Evolutionary conservation across 2,329 filamentous ascomycete species (phyloP).

Genomic region (Sporothrix curviconia): DNA sequence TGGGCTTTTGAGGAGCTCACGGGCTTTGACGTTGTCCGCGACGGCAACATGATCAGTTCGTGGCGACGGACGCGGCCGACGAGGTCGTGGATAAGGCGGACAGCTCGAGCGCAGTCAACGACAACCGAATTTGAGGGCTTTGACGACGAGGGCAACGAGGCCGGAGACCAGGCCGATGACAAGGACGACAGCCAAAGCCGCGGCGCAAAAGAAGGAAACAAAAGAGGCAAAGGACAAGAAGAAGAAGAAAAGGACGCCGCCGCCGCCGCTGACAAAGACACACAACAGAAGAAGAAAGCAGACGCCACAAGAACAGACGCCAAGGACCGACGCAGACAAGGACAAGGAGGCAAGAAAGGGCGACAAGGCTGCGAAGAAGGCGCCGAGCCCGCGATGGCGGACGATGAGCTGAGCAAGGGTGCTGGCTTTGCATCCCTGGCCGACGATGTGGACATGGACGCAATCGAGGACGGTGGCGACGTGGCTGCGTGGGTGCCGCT

Average conservation of each 20-base stretch:
- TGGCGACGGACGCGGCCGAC: slow-evolving; percentile 26
- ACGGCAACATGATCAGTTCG: slow-evolving; percentile 55
- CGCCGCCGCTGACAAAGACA: slow-evolving; percentile 1
- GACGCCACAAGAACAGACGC: neutral
- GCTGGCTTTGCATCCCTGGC: slow-evolving; percentile 52
- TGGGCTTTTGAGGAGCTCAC: slow-evolving; percentile 86
- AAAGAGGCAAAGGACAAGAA: neutral
- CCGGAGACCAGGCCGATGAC: neutral
- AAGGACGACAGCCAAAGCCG: slow-evolving; percentile 18
- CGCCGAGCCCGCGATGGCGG: slow-evolving; percentile 17
- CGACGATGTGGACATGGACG: slow-evolving; percentile 34
- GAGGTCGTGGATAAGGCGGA: neutral
- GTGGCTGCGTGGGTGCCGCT: slow-evolving; percentile 73
- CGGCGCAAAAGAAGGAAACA: slow-evolving; percentile 13
- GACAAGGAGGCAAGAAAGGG: neutral
- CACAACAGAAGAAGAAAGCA: slow-evolving; percentile 14
- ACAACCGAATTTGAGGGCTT: slow-evolving; percentile 27
- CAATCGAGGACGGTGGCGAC: slow-evolving; percentile 53
- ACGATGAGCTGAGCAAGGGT: slow-evolving; percentile 35
- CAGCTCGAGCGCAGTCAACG: slow-evolving; percentile 24
- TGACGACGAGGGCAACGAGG: slow-evolving; percentile 24
- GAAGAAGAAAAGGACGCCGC: no score
- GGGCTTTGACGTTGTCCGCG: slow-evolving; percentile 74
- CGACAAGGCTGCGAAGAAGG: neutral
- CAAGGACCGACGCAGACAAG: slow-evolving; percentile 7